Evolutionary conservation across 1,284 basidiomycete species (phyloP).

Genomic region (Prillingera fragicola): DNA sequence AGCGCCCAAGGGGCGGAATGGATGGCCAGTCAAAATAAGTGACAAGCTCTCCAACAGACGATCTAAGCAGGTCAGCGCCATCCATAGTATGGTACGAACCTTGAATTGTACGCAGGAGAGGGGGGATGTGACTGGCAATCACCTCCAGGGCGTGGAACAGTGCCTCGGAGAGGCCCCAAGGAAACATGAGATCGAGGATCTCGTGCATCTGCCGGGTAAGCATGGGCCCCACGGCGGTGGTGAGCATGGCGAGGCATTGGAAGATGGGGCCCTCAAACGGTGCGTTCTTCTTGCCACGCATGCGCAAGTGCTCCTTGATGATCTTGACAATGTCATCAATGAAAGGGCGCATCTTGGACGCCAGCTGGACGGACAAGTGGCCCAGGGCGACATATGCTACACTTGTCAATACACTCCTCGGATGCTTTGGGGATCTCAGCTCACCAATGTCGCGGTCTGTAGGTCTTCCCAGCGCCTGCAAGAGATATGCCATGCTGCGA

Average conservation of each 20-base stretch:
- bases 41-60: conserved; percentile 80
- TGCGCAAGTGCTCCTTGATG: conserved; percentile 81
- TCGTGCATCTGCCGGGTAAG: conserved; percentile 94
- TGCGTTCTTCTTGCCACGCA: conserved; percentile 85
- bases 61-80: conserved; percentile 52
- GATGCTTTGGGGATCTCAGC: conserved; percentile 13
- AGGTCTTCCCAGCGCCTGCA: conserved; percentile 82
- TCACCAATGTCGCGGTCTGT: conserved; percentile 81
- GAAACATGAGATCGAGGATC: conserved; percentile 94
- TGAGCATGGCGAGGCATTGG: conserved; percentile 95
- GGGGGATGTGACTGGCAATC: conserved; percentile 84
- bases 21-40: conserved; percentile 69
- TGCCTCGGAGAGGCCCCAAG: conserved; percentile 85
- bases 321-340: conserved; percentile 86
- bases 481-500: conserved; percentile 83
- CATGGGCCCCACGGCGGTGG: conserved; percentile 90
- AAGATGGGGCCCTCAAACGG: conserved; percentile 94
- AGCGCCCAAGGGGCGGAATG: conserved; percentile 79
- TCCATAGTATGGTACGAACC: conserved; percentile 53
- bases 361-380: conserved; percentile 85
- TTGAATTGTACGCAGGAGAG: conserved; percentile 87
- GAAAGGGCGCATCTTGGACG: conserved; percentile 92
- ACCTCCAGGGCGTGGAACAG: conserved; percentile 78
- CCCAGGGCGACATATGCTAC: conserved; percentile 93
- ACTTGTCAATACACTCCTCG: conserved; percentile 15